A percentile compares a stretch with the other conserved stretches of the same genome.
Evolutionary conservation across 768 basidiomycete genomes (phyloP).

Genomic region (Naganishia randhawae): DNA sequence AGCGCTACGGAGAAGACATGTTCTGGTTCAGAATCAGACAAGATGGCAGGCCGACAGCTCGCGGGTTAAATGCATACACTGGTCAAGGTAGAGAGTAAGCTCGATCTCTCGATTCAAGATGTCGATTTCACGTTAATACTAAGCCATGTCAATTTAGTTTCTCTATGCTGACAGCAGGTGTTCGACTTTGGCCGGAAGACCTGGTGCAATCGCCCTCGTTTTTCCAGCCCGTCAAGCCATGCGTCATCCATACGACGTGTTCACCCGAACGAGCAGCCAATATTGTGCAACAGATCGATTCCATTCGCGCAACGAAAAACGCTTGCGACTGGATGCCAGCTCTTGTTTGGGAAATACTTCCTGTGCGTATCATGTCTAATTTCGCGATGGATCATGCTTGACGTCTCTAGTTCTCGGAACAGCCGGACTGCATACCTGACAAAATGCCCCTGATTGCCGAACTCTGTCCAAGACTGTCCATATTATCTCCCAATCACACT

Average conservation of each 20-base stretch:
- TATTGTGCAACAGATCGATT: constrained; percentile 6
- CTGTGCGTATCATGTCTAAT: background rate
- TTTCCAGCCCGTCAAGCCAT: background rate
- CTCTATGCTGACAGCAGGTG: constrained; percentile 4
- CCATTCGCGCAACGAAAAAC: background rate
- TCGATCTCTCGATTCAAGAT: background rate
- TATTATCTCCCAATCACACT: constrained; percentile 30
- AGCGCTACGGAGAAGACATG: constrained; percentile 26
- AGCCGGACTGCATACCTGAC: constrained; percentile 18
- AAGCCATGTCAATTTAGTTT: constrained; percentile 1
- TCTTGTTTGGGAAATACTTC: constrained; percentile 10
- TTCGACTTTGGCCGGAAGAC: constrained; percentile 23
- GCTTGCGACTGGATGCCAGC: background rate
- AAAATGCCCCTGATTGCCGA: background rate
- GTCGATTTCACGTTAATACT: background rate
- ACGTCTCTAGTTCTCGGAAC: background rate
- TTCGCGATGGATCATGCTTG: background rate
- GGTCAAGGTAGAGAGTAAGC: constrained; percentile 31
- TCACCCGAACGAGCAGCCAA: constrained; percentile 14
- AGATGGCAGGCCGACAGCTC: constrained; percentile 22
- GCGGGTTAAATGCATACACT: constrained; percentile 21
- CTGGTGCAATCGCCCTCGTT: constrained; percentile 20
- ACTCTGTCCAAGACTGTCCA: constrained; percentile 20
- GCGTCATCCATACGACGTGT: constrained; percentile 14
- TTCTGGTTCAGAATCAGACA: constrained; percentile 18